Base-by-base conservation (phyloP, 2,329 filamentous ascomycete species). In the Ciborinia camelliae region DNA sequence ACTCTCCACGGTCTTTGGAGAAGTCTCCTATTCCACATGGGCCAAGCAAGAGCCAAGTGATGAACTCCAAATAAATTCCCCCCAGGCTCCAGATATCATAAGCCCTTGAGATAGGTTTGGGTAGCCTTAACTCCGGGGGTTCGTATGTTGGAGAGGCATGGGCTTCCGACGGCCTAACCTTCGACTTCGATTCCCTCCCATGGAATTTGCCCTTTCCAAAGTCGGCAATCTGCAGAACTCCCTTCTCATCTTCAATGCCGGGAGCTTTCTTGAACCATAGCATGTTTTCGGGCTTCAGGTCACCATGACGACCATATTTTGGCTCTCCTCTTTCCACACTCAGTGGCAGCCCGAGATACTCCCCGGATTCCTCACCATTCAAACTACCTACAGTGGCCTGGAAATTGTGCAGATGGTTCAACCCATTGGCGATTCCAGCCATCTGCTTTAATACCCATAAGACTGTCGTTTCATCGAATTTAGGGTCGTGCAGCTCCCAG, bases 1-100 rank as follows among this genome's bases (percentile, higher is more conserved):
- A 4, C 12, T 50, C 62, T 32, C 65, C 63, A 10, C 66, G 66
- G 23, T 52, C 61, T 28, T 66, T 47, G 14, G 64, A 51, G 39
- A 71, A 71, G 0, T 41, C 43, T 65, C 65, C 64, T 28, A 70
- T 66, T 1, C 72, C 57, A 2, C 62, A 51, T 1, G 37, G 50
- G 1, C 74, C 77, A 12, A 61, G 26, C 4, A 78, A 6, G 7
- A 75, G 66, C 75, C 76, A 78, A 1, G 75, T 77, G 30, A 73
- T 65, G 9, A 76, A 73, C 61, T 79, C 77, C 2, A 79, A 65
- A 32, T 73, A 76, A 0, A 77, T 65, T 50, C 76, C 78, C 0
- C 76, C 77, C 5, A 79, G 68, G 37, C 72, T 75, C 70, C 74
- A 77, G 0, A 77, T 74, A 61, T 79, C 77, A 30, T 76, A 76